A percentile compares a stretch with the other conserved stretches of the same genome.
Conservation (phyloP, 495 filamentous ascomycete genomes). For the Hypomontagnella submonticulosa region DNA sequence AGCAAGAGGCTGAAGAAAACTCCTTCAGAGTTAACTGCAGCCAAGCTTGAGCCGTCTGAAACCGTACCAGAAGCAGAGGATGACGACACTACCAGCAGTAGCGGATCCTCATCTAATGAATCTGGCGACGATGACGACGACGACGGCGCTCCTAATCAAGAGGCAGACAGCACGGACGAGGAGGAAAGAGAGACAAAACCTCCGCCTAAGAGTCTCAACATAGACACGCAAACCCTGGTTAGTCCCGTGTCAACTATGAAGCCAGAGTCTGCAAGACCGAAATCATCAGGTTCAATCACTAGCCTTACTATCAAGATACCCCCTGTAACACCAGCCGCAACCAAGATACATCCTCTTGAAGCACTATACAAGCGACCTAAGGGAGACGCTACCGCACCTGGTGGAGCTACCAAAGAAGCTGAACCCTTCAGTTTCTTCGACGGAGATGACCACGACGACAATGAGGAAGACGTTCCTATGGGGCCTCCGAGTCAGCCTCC, state of each 20-base stretch:
- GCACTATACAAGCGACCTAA: constrained; percentile 84
- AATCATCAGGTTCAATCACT: constrained; percentile 55
- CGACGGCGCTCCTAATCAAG: constrained; percentile 30
- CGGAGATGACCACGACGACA: constrained; percentile 57
- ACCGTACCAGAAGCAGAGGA: constrained; percentile 33
- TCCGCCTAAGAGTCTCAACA: constrained; percentile 20
- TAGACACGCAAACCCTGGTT: constrained; percentile 38
- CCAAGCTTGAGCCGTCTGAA: constrained; percentile 27
- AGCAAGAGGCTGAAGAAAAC: constrained; percentile 41
- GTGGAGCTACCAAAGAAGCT: constrained; percentile 35
- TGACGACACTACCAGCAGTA: constrained; percentile 49
- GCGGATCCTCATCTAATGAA: constrained; percentile 47
- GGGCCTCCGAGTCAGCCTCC: constrained; percentile 59
- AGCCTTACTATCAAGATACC: constrained; percentile 64
- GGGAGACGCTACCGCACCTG: constrained; percentile 45
- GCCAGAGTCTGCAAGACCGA: constrained; percentile 45
- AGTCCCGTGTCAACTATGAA: constrained; percentile 34
- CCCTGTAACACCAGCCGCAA: constrained; percentile 49
- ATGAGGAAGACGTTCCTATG: constrained; percentile 45
- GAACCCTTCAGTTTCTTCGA: constrained; percentile 64
- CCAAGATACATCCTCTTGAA: constrained; percentile 84
- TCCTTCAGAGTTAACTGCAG: constrained; percentile 25
- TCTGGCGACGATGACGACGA: constrained; percentile 39
- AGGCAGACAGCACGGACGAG: constrained; percentile 35
- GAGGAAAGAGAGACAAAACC: constrained; percentile 23